Conservation (phyloP, 441 rosid genomes). For the Croton laevigatus region DNA sequence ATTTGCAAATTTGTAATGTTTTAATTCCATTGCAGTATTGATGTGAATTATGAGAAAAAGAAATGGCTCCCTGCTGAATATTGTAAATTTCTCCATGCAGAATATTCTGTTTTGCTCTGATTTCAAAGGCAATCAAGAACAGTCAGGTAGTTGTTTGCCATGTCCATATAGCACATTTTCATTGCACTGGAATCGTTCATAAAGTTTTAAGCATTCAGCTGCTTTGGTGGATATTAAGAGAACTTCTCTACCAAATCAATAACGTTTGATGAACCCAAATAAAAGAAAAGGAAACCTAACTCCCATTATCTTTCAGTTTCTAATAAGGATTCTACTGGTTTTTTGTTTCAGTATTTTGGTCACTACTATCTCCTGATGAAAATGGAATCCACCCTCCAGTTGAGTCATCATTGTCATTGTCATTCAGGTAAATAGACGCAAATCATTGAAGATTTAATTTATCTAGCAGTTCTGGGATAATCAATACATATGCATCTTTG, state of each 20-base stretch:
- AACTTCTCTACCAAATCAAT: no score
- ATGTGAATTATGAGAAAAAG: background rate
- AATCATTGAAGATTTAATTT: background rate
- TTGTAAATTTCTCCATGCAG: slow-evolving; percentile 38
- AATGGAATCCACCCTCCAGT: slow-evolving; percentile 47
- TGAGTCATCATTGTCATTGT: slow-evolving; percentile 73
- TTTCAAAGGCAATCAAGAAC: slow-evolving; percentile 50
- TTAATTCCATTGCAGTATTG: background rate
- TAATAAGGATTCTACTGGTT: slow-evolving; percentile 14
- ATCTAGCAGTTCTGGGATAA: background rate
- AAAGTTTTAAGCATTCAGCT: background rate
- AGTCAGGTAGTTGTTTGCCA: slow-evolving; percentile 51
- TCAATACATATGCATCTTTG: background rate
- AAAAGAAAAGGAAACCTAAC: no score
- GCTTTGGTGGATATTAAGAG: no score
- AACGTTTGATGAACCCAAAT: no score
- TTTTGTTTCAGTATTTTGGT: slow-evolving; percentile 68
- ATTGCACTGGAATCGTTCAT: background rate
- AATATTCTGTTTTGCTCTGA: slow-evolving; percentile 66
- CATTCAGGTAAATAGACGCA: slow-evolving; percentile 58
- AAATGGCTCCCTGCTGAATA: slow-evolving; percentile 12
- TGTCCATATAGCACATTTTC: background rate
- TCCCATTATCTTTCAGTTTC: background rate
- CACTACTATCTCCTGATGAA: slow-evolving; percentile 65
- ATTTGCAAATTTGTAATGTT: background rate